A percentile compares a stretch with the other conserved stretches of the same genome.
Conservation (phyloP, 2,329 filamentous ascomycete genomes). For the Leptographium galeiforme region DNA sequence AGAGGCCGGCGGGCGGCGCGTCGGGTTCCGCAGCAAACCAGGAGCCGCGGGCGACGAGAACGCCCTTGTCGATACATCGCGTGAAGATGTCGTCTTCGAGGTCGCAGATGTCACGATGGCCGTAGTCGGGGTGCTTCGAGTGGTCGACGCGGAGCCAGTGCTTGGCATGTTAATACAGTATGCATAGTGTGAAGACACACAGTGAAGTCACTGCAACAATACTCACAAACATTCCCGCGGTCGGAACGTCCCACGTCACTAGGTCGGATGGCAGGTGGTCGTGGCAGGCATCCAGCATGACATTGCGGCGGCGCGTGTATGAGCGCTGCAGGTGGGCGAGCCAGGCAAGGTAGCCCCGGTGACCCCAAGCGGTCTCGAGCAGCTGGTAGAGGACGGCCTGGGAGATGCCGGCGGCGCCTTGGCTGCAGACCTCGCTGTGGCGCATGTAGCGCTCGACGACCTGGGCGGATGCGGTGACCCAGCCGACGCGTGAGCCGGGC, state of each 20-base stretch:
- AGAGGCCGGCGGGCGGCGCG: conserved; percentile 49
- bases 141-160: conserved; percentile 63
- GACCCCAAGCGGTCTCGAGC: conserved; percentile 76
- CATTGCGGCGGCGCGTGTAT: conserved; percentile 69
- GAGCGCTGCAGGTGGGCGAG: conserved; percentile 66
- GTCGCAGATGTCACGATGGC: conserved; percentile 39
- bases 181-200: not conserved
- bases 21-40: conserved; percentile 78
- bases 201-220: not conserved
- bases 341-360: conserved; percentile 81
- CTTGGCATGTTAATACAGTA: conserved; percentile 19
- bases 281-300: conserved; percentile 68
- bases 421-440: conserved; percentile 71
- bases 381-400: conserved; percentile 80
- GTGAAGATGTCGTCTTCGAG: conserved; percentile 84
- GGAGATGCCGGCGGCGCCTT: conserved; percentile 73
- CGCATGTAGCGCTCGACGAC: conserved; percentile 70
- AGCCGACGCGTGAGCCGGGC: conserved; percentile 70
- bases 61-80: conserved; percentile 58
- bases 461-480: conserved; percentile 80
- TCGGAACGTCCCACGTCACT: conserved; percentile 66
- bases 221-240: conserved; percentile 90
- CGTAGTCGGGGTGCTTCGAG: conserved; percentile 48
- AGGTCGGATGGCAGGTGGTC: conserved; percentile 59
- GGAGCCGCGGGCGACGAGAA: conserved; percentile 70